phyloP scores from a whole-genome alignment of 192 early-diverging fungal genomes.

The Rhizophagus prolifer region DNA sequence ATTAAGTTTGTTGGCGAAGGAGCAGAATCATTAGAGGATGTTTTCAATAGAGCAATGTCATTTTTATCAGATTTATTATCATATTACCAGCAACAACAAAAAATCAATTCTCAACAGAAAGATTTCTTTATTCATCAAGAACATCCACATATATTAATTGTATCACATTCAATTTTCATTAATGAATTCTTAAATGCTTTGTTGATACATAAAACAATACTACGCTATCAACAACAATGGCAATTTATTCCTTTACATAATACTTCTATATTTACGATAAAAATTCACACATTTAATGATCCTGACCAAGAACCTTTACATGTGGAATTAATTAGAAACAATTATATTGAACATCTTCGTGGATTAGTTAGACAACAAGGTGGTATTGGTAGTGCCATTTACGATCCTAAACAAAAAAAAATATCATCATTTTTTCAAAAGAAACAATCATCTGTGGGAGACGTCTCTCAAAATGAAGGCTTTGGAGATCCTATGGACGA shows the following conservation, averaged over 20 bases:
- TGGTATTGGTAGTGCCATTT: background rate
- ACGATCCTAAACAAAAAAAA: background rate
- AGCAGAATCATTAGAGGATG: background rate
- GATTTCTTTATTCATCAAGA: too few relatives aligned
- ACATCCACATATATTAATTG: background rate
- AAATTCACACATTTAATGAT: background rate
- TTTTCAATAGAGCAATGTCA: background rate
- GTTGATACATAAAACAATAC: background rate
- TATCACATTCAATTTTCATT: background rate
- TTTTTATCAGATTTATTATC: background rate
- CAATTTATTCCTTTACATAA: background rate
- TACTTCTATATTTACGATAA: background rate
- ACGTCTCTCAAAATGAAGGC: background rate
- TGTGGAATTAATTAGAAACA: background rate
- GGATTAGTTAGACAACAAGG: background rate
- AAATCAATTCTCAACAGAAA: background rate
- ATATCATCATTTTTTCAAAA: background rate
- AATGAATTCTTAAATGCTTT: background rate
- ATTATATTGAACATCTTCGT: background rate
- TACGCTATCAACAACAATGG: background rate
- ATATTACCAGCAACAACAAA: background rate
- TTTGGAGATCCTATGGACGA: background rate
- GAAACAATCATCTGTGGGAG: background rate
- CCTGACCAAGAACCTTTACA: background rate
- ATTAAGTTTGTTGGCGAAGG: background rate